Percentiles rank a stretch among this genome's conserved stretches.
Conservation (phyloP, 345 rosid species). For the Populus davidiana region DNA sequence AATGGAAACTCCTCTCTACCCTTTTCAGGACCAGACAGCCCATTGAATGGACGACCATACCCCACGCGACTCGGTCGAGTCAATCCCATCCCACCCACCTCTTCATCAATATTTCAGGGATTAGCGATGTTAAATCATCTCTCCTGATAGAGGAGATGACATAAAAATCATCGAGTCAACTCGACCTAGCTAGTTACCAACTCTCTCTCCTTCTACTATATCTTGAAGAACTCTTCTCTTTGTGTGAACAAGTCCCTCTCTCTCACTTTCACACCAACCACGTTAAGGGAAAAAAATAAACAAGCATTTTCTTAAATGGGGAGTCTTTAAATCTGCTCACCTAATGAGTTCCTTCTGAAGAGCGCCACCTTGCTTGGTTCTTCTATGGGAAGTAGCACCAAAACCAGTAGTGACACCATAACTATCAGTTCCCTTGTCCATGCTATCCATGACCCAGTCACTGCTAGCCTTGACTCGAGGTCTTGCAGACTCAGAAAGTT, state of each 20-base stretch:
- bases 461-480: slow-evolving; percentile 29
- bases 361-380: slow-evolving; percentile 28
- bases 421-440: slow-evolving; percentile 24
- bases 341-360: slow-evolving; percentile 30
- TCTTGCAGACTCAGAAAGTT: slow-evolving; percentile 23
- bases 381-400: slow-evolving; percentile 31
- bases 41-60: neutral
- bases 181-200: neutral
- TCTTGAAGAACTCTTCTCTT: neutral
- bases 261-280: neutral
- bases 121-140: neutral
- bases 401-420: slow-evolving; percentile 32
- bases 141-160: neutral
- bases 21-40: neutral
- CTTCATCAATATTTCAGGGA: neutral
- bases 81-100: neutral
- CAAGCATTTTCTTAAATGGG: neutral
- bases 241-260: neutral
- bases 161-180: neutral
- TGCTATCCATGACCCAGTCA: slow-evolving; percentile 32
- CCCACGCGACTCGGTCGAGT: neutral
- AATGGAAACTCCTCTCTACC: neutral
- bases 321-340: neutral
- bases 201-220: too few relatives aligned
- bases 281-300: neutral